Evolutionary conservation across 2,329 filamentous ascomycete species (phyloP), one percentile per base, ranked within the genome.

Genomic region (Zarea fungicola): DNA sequence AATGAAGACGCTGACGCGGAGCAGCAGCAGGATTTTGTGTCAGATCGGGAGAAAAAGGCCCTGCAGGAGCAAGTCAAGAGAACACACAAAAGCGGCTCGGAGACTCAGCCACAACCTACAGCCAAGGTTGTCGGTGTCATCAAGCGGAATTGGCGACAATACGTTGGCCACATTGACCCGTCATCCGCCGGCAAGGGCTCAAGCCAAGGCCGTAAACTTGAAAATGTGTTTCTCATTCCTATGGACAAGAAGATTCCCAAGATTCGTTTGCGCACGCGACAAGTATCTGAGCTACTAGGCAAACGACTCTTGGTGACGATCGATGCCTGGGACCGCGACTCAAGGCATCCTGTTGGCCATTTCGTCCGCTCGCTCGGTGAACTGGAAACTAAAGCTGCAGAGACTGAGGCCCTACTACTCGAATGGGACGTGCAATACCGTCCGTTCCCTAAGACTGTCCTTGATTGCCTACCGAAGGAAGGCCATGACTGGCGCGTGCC

Each of bases 161-260:
- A 96, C 59, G 93, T 99, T 53, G 93, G 93, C 2, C 91, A 96
- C 62, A 85, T 99, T 49, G 93, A 99, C 63, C 84, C 85, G 43
- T 88, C 87, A 10, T 95, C 91, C 2, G 85, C 90, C 42, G 85
- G 84, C 60, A 81, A 84, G 46, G 80, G 83, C 3, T 80, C 80
- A 2, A 85, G 83, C 52, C 85, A 90, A 58, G 89, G 89, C 25
- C 81, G 90, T 51, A 87, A 87, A 59, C 89, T 95, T 63, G 90
- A 96, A 63, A 95, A 82, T 14, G 90, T 99, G 13, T 99, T 99
- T 68, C 77, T 99, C 16, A 83, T 97, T 42, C 91, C 93, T 4
- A 97, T 99, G 92, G 92, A 99, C 68, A 97, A 96, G 74, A 86
- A 89, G 60, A 87, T 99, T 19, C 93, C 93, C 3, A 99, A 97